Conservation (phyloP, 208 protist genomes). For the Acanthamoeba lugdunensis region DNA sequence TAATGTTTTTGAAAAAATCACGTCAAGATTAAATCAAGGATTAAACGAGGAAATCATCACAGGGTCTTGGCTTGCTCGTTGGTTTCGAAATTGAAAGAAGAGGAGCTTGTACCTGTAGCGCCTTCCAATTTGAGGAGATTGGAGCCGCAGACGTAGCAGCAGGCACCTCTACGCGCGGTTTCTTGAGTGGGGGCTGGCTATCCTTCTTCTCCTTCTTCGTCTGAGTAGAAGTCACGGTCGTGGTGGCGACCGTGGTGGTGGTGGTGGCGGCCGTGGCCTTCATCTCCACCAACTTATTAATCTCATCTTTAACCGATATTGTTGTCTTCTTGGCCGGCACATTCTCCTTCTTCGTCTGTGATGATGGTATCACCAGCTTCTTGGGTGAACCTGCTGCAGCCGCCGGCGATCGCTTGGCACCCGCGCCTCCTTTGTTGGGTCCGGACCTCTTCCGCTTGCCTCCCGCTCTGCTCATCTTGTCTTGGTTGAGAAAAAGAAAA, state of each 20-base stretch:
- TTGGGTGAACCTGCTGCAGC: background rate
- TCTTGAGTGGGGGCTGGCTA: background rate
- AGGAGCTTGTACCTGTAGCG: background rate
- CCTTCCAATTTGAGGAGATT: constrained; percentile 55
- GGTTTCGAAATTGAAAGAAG: background rate
- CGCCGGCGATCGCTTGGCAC: background rate
- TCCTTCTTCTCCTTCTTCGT: background rate
- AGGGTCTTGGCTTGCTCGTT: background rate
- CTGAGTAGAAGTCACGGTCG: background rate
- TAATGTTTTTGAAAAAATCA: too few species aligned
- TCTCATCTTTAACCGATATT: background rate
- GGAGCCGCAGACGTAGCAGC: background rate
- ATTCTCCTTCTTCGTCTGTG: background rate
- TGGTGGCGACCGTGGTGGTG: background rate
- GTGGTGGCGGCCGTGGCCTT: background rate
- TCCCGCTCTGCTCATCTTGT: background rate
- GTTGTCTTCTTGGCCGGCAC: background rate
- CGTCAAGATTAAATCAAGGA: too few species aligned
- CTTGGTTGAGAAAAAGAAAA: too few species aligned
- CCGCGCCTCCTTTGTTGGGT: too few species aligned
- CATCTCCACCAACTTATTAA: background rate
- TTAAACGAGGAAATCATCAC: too few species aligned
- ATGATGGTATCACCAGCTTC: background rate
- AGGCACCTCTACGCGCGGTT: background rate
- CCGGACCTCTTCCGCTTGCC: background rate